These are phyloP conservation scores for Lunularia cruciata DNA, from an alignment of 225 moss, liverwort and hornwort species.

Conservation along the genomic window DNA sequence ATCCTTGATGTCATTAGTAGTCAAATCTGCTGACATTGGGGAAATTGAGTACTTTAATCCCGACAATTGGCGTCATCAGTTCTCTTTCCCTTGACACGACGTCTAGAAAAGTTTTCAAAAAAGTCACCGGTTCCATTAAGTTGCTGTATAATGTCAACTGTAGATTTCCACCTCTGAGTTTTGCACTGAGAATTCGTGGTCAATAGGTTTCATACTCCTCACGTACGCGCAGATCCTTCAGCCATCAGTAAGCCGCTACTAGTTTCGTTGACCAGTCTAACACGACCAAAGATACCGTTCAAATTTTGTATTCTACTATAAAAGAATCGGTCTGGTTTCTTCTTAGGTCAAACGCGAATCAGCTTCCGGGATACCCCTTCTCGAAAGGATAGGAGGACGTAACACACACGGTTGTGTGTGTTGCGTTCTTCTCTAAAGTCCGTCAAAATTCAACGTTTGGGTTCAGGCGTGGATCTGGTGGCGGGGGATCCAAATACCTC, in stretches of 20 bases:
- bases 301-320: too few relatives aligned
- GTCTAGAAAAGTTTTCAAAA: not conserved
- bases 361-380: not conserved
- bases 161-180: not conserved
- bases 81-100: not conserved
- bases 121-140: not conserved
- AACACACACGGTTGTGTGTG: slow-evolving; percentile 49
- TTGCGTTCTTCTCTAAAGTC: slow-evolving; percentile 42
- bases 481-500: slow-evolving; percentile 59
- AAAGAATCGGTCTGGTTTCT: slow-evolving; percentile 12
- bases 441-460: slow-evolving; percentile 60
- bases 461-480: slow-evolving; percentile 69
- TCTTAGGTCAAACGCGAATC: slow-evolving; percentile 8
- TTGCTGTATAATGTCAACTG: not conserved
- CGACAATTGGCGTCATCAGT: slow-evolving; percentile 11
- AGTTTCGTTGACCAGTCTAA: slow-evolving; percentile 6
- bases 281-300: not conserved
- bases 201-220: not conserved
- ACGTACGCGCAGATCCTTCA: not conserved
- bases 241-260: not conserved
- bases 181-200: not conserved
- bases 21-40: not conserved
- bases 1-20: not conserved
- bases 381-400: slow-evolving; percentile 32
- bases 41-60: not conserved